These are phyloP conservation scores for Acanthamoeba castellanii DNA, from an alignment of 208 protist species.

Conservation along the genomic window DNA sequence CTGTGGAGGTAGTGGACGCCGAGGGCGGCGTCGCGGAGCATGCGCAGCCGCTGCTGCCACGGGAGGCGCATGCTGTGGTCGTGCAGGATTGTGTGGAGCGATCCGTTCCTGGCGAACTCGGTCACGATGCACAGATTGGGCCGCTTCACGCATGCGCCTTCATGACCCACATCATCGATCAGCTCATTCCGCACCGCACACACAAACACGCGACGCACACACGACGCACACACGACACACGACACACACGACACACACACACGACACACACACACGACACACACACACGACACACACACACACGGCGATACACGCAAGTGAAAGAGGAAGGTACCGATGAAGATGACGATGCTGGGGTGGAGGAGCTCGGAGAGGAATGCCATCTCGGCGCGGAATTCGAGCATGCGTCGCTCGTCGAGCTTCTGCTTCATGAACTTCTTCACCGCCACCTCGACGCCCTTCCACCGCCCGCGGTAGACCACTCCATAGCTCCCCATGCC, in stretches of 20 bases:
- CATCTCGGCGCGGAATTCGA: conserved; percentile 35
- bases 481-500: conserved; percentile 9
- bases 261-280: no score
- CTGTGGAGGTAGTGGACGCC: conserved; percentile 63
- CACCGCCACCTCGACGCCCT: conserved; percentile 34
- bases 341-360: conserved; percentile 39
- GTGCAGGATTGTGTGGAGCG: conserved; percentile 78
- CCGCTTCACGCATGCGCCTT: conserved; percentile 69
- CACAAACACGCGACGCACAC: no score
- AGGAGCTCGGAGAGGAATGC: conserved; percentile 5
- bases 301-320: no score
- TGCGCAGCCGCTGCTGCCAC: conserved; percentile 30
- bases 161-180: no score
- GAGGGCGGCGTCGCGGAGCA: conserved; percentile 23
- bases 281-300: no score
- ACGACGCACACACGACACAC: not conserved
- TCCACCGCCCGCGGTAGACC: not conserved
- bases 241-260: no score
- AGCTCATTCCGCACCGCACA: no score
- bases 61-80: not conserved
- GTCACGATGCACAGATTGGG: conserved; percentile 85
- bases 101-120: conserved; percentile 82
- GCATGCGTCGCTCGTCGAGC: conserved; percentile 34
- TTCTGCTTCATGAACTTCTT: conserved; percentile 54
- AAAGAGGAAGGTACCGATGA: conserved; percentile 45